Conservation (phyloP, 306 rosid genomes). For the Trichosanthes cucumerina region DNA sequence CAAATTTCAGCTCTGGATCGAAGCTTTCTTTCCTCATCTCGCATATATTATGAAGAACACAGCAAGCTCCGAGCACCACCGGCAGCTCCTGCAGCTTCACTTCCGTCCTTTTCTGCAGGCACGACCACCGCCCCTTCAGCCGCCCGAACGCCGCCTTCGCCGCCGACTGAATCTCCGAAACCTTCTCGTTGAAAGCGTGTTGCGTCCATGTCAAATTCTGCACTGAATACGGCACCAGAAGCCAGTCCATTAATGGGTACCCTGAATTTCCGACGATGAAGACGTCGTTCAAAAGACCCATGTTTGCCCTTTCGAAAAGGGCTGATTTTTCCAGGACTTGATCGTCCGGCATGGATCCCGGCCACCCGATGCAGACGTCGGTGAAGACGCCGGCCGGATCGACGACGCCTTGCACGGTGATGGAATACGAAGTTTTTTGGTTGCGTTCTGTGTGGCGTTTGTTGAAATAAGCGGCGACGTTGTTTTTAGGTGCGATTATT, state of each 20-base stretch:
- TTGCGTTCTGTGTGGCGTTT: slow-evolving; percentile 84
- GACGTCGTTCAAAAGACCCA: slow-evolving; percentile 46
- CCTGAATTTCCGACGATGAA: slow-evolving; percentile 74
- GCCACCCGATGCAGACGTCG: slow-evolving; percentile 94
- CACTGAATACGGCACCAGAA: slow-evolving; percentile 66
- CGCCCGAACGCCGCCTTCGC: slow-evolving; percentile 66
- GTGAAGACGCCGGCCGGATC: slow-evolving; percentile 67
- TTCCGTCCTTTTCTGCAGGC: slow-evolving; percentile 78
- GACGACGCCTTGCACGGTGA: slow-evolving; percentile 85
- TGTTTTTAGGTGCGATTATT: slow-evolving; percentile 78
- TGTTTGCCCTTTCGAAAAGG: slow-evolving; percentile 55
- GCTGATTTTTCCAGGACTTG: slow-evolving; percentile 76
- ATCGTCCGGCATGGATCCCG: slow-evolving; percentile 91
- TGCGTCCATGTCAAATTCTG: slow-evolving; percentile 81
- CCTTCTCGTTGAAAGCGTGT: slow-evolving; percentile 84
- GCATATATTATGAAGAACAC: slow-evolving; percentile 86
- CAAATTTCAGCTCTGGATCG: slow-evolving; percentile 40
- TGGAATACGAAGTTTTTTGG: slow-evolving; percentile 74
- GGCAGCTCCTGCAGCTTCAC: slow-evolving; percentile 87
- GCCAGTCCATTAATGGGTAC: slow-evolving; percentile 82
- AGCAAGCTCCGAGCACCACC: slow-evolving; percentile 81
- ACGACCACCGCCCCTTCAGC: slow-evolving; percentile 81
- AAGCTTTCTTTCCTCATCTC: slow-evolving; percentile 59
- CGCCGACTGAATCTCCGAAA: slow-evolving; percentile 54
- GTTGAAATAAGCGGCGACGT: slow-evolving; percentile 76